A percentile compares a stretch with the other conserved stretches of the same genome.
Evolutionary conservation across 352 stramenopile genomes (phyloP).

Genomic region (Pythium brachiatum): DNA sequence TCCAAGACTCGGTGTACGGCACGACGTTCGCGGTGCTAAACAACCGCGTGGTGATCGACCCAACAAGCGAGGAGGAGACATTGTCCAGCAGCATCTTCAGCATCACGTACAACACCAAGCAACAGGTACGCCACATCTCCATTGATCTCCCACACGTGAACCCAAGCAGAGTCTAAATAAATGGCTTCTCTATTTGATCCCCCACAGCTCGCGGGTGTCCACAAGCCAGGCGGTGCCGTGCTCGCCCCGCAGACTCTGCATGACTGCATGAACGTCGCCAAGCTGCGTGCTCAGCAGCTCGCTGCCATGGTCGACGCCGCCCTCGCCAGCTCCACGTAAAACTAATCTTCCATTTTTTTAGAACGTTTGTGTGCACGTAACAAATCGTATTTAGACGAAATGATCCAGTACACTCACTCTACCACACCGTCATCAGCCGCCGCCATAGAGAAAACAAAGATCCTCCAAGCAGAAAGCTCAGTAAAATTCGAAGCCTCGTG

Average conservation of each 20-base stretch:
- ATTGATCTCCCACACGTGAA: no score
- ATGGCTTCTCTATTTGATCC: neutral
- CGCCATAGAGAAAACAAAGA: conserved; percentile 1
- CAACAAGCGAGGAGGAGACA: conserved; percentile 70
- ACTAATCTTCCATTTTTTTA: conserved; percentile 11
- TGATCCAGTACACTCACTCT: neutral
- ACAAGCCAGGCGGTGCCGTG: conserved; percentile 64
- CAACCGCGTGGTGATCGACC: conserved; percentile 58
- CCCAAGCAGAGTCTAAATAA: no score
- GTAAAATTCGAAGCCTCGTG: conserved; percentile 1
- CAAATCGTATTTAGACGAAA: conserved; percentile 1
- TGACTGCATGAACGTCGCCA: conserved; percentile 63
- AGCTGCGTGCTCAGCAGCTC: conserved; percentile 35
- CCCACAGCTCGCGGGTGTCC: conserved; percentile 35
- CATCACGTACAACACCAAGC: conserved; percentile 62
- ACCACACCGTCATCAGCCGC: neutral
- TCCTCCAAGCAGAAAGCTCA: conserved; percentile 17
- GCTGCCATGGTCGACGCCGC: conserved; percentile 38
- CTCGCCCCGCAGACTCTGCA: conserved; percentile 50
- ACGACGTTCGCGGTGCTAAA: conserved; percentile 71
- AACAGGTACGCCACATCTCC: conserved; percentile 38
- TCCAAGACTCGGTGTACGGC: conserved; percentile 60
- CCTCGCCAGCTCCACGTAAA: neutral
- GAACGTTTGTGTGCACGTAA: neutral
- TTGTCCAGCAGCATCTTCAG: conserved; percentile 54